A percentile compares a stretch with the other conserved stretches of the same genome.
Conservation (phyloP, 1,284 basidiomycete genomes). For the Testicularia cyperi region DNA sequence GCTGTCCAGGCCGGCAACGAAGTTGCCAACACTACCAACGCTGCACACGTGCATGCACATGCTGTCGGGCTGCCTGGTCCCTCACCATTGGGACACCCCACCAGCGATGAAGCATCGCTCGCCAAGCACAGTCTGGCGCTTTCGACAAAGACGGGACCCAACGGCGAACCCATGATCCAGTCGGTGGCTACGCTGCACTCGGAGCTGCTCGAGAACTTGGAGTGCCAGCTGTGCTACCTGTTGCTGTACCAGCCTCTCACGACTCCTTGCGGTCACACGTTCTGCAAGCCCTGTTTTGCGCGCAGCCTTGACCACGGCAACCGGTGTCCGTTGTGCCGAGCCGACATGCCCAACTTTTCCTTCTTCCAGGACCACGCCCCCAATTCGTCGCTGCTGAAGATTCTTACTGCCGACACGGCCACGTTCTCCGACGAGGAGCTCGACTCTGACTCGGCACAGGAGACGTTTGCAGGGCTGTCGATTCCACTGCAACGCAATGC, state of each 20-base stretch:
- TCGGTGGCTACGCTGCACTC: conserved; percentile 41
- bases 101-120: not conserved
- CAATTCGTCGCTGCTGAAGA: conserved; percentile 35
- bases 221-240: conserved; percentile 86
- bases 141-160: conserved; percentile 10
- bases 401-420: conserved; percentile 38
- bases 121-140: conserved; percentile 26
- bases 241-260: conserved; percentile 83
- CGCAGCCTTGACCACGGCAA: conserved; percentile 82
- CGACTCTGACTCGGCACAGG: conserved; percentile 22
- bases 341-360: conserved; percentile 72
- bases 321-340: conserved; percentile 81
- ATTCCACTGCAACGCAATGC: not conserved
- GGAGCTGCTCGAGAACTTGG: conserved; percentile 73
- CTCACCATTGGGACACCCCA: too few species aligned
- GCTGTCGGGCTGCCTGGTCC: too few species aligned
- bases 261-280: conserved; percentile 92
- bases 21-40: not conserved
- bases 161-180: conserved; percentile 33
- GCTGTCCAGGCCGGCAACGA: not conserved
- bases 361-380: conserved; percentile 72
- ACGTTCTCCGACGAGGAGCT: conserved; percentile 33
- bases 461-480: conserved; percentile 19
- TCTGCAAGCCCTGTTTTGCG: conserved; percentile 83
- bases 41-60: too few species aligned